A percentile compares a stretch with the other conserved stretches of the same genome.
These are phyloP conservation scores for Allodekkera sacchari DNA, from an alignment of 805 yeast species.

Conservation along the genomic window DNA sequence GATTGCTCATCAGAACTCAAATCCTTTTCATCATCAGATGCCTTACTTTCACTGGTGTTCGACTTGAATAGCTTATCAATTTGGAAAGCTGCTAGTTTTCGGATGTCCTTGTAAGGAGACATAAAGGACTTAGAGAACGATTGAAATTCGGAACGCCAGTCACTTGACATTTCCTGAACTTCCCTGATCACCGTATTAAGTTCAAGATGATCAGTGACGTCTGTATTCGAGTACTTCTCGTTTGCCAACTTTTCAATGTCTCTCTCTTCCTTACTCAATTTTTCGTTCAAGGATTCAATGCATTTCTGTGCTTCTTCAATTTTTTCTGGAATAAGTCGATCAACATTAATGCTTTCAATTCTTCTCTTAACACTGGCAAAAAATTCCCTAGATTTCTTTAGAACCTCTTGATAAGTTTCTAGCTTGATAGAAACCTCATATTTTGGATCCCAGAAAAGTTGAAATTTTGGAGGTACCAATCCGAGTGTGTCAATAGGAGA, in stretches of 20 bases:
- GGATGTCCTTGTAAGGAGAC: constrained; percentile 90
- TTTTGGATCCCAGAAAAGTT: constrained; percentile 63
- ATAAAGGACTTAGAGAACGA: constrained; percentile 71
- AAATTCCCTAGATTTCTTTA: constrained; percentile 45
- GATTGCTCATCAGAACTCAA: constrained; percentile 3
- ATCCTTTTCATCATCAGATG: constrained; percentile 3
- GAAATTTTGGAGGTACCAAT: constrained; percentile 67
- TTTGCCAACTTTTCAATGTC: constrained; percentile 38
- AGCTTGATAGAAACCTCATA: constrained; percentile 61
- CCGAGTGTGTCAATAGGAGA: constrained; percentile 69
- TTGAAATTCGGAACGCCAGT: constrained; percentile 79
- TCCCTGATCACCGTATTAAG: constrained; percentile 62
- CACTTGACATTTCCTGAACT: constrained; percentile 73
- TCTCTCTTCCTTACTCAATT: constrained; percentile 43
- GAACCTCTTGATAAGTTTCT: constrained; percentile 48
- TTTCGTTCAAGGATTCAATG: constrained; percentile 48
- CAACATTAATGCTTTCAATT: constrained; percentile 69
- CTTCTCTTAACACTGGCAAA: constrained; percentile 68
- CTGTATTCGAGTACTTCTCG: constrained; percentile 43
- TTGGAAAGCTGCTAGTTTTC: constrained; percentile 83
- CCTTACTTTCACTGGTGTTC: constrained; percentile 9
- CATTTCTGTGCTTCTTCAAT: constrained; percentile 58
- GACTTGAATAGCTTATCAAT: constrained; percentile 63
- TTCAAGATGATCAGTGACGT: constrained; percentile 58
- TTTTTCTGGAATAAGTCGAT: constrained; percentile 62